A percentile compares a stretch with the other conserved stretches of the same genome.
Evolutionary conservation across 2,329 filamentous ascomycete species (phyloP).

Genomic region (Aspergillus sp.): DNA sequence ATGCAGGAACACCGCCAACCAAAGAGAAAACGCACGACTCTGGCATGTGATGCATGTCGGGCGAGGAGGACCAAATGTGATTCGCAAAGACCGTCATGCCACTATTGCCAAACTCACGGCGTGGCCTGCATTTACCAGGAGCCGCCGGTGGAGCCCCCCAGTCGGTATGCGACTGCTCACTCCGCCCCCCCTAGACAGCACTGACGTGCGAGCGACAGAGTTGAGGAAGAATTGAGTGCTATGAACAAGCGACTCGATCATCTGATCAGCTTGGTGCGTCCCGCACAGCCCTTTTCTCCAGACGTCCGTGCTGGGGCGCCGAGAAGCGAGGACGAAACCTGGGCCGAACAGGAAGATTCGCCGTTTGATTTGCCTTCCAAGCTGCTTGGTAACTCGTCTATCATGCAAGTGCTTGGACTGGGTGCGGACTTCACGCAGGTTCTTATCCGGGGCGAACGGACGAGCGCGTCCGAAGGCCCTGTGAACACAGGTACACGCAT

Average conservation of each 20-base stretch:
- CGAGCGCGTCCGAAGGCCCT: not conserved
- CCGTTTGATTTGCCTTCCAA: not conserved
- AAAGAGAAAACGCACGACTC: slow-evolving; percentile 1
- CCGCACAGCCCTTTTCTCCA: not conserved
- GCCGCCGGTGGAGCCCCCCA: slow-evolving; percentile 1
- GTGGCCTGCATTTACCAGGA: slow-evolving; percentile 12
- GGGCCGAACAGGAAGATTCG: not conserved
- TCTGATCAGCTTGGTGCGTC: not conserved
- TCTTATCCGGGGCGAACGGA: not conserved
- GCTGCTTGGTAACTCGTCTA: not conserved
- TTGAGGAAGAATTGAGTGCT: not conserved
- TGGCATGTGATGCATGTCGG: slow-evolving; percentile 23
- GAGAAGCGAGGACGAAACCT: not conserved
- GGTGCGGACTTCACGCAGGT: not conserved
- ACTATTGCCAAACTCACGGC: slow-evolving; percentile 17
- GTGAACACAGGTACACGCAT: slow-evolving; percentile 2
- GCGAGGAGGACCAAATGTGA: slow-evolving; percentile 25
- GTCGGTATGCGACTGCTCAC: not conserved
- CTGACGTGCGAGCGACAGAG: no score
- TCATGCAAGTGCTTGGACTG: not conserved
- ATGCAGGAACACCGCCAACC: slow-evolving; percentile 10
- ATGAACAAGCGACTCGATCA: not conserved
- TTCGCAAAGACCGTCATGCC: slow-evolving; percentile 18
- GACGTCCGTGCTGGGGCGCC: not conserved
- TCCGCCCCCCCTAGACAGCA: no score